These are phyloP conservation scores for Leptomonas seymouri DNA, from an alignment of 208 protist species.

Conservation along the genomic window DNA sequence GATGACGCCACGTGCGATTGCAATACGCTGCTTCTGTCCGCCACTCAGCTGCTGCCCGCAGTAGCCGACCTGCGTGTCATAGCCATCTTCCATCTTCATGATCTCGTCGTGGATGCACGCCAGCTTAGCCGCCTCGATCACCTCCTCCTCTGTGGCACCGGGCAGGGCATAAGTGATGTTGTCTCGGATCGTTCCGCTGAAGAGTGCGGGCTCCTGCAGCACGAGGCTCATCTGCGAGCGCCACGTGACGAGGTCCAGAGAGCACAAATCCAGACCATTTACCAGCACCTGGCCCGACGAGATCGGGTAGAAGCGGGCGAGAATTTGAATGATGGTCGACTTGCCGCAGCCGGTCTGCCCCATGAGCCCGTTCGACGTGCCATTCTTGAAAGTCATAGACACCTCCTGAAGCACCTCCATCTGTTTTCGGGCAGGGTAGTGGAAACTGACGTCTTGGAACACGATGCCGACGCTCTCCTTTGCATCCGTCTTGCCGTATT, in stretches of 20 bases:
- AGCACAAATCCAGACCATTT: conserved; percentile 29
- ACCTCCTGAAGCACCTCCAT: conserved; percentile 53
- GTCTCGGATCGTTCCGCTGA: conserved; percentile 70
- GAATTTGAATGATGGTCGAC: conserved; percentile 75
- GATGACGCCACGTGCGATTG: conserved; percentile 72
- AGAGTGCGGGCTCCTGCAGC: conserved; percentile 82
- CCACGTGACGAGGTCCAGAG: conserved; percentile 53
- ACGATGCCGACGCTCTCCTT: conserved; percentile 47
- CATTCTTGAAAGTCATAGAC: conserved; percentile 38
- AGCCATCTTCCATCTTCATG: conserved; percentile 46
- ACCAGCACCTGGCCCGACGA: conserved; percentile 50
- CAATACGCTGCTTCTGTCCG: conserved; percentile 79
- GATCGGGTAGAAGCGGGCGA: conserved; percentile 70
- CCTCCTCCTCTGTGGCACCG: conserved; percentile 40
- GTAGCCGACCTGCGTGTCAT: conserved; percentile 74
- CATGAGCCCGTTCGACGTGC: conserved; percentile 76
- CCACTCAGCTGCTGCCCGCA: conserved; percentile 55
- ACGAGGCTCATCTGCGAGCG: conserved; percentile 73
- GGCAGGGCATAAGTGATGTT: conserved; percentile 77
- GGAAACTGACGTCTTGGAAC: conserved; percentile 58
- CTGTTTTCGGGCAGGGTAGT: conserved; percentile 61
- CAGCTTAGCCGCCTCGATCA: conserved; percentile 44
- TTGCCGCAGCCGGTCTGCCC: conserved; percentile 91
- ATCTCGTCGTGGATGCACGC: conserved; percentile 43
- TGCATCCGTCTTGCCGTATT: conserved; percentile 42